These are phyloP conservation scores for Chaetomium tenue DNA, from an alignment of 495 filamentous ascomycete genomes.

Conservation along the genomic window DNA sequence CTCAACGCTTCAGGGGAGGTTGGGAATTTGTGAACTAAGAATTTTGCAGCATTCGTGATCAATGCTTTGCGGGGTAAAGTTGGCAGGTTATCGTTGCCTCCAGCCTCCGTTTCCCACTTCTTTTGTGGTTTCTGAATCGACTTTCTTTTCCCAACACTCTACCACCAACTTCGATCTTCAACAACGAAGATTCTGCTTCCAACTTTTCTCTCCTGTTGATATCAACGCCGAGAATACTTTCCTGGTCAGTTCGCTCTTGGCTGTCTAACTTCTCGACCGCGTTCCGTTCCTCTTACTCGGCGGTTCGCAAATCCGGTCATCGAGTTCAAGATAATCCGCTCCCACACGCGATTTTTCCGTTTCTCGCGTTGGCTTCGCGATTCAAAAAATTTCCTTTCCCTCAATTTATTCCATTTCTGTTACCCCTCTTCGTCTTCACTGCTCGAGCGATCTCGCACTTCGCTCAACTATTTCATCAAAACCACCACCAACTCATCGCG, in stretches of 20 bases:
- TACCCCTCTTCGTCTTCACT: background rate
- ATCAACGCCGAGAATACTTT: background rate
- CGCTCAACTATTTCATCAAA: background rate
- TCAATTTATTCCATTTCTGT: background rate
- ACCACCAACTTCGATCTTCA: background rate
- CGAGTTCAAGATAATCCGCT: constrained; percentile 4
- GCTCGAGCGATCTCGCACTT: background rate
- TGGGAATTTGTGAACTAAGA: background rate
- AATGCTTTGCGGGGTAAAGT: background rate
- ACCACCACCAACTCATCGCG: background rate
- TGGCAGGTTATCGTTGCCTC: background rate
- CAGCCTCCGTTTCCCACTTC: background rate
- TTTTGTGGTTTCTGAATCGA: constrained; percentile 5
- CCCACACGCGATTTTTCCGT: background rate
- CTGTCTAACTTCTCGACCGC: constrained; percentile 3
- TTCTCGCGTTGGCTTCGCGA: background rate
- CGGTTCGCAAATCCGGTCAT: background rate
- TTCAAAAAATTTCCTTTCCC: background rate
- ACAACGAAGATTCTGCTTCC: constrained; percentile 10
- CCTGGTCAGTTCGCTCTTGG: background rate
- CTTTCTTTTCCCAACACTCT: constrained; percentile 5
- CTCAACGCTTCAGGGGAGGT: background rate
- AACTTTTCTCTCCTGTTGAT: background rate
- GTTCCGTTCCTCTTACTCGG: background rate
- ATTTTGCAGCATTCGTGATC: background rate